phyloP scores from a whole-genome alignment of 805 yeast genomes.

The Saturnispora mendoncae region DNA sequence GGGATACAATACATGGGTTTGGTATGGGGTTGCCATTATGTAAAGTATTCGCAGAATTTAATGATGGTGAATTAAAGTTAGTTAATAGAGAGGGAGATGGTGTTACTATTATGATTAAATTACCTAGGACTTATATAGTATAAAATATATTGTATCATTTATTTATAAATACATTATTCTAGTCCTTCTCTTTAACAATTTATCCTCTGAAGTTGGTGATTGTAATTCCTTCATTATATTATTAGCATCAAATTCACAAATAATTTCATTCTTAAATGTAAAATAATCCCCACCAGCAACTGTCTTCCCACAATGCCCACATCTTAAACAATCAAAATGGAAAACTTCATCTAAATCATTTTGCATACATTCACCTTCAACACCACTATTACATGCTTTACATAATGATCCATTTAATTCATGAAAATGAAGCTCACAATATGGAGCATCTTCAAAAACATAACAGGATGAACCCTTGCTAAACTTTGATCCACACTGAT shows the following conservation, averaged over 20 bases:
- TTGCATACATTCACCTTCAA: conserved; percentile 87
- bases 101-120: conserved; percentile 18
- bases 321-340: conserved; percentile 65
- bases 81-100: conserved; percentile 20
- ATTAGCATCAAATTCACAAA: conserved; percentile 41
- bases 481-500: conserved; percentile 49
- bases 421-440: conserved; percentile 75
- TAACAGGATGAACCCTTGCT: conserved; percentile 59
- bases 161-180: conserved; percentile 23
- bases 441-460: conserved; percentile 71
- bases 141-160: too few species aligned
- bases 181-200: conserved; percentile 28
- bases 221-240: conserved; percentile 14
- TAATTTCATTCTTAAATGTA: conserved; percentile 37
- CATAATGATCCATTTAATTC: conserved; percentile 68
- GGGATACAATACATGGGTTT: conserved; percentile 26
- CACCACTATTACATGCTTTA: conserved; percentile 57
- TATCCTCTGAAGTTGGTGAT: conserved; percentile 12
- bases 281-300: conserved; percentile 47
- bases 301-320: conserved; percentile 46
- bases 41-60: conserved; percentile 22
- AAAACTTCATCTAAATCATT: conserved; percentile 63
- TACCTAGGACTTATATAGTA: too few species aligned
- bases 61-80: conserved; percentile 21
- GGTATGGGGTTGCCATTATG: conserved; percentile 30